Evolutionary conservation across 129 eudicot species (phyloP), one percentile per base, ranked within the genome.

Genomic region (Saposhnikovia divaricata): DNA sequence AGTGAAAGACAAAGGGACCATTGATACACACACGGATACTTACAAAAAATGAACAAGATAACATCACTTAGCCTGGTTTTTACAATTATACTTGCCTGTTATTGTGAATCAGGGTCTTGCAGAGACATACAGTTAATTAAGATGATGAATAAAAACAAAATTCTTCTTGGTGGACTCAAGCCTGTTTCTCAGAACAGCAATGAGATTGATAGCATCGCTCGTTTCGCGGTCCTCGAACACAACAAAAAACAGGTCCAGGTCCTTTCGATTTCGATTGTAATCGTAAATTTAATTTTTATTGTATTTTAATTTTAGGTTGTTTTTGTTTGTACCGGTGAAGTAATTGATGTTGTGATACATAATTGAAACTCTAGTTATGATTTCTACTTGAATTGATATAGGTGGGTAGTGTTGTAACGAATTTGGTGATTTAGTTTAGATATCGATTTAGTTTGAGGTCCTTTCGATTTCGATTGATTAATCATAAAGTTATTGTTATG

Each of bases 231-330:
- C 70, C 80, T 85, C 2, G 89, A 87, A 74, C 87, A 89, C 76
- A 89, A 89, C 86, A 83, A 81, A 46, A 82, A 80, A 79, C 84
- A 87, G 90, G 90, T 89, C 50, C 84, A 87, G 90, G 90, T 85
- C 50, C 50, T 46, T 61, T 61, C 28, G 12, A 25, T 57, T 21
- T 57, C 13, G 63, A 55, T 19, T 19, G 2, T 6, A 19, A 21
- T 55, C 21, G 5, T 4, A 6, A 55, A 34, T 34, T 34, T 19
- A 6, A 5, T 55, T 7, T 55, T 6, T 55, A 0, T 0, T 2
- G 43, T 3, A 40, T 40, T 40, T 40, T 14, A 4, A 3, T 51
- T 19, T 19, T 21, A 55, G 27, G 63, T 55, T 55, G 27, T 19
- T 55, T 55, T 21, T 55, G 25, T 51, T 21, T n/a, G 8, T 55